A percentile compares a stretch with the other conserved stretches of the same genome.
Evolutionary conservation across 108 stramenopile genomes (phyloP).

Genomic region (Nitzschia putrida): DNA sequence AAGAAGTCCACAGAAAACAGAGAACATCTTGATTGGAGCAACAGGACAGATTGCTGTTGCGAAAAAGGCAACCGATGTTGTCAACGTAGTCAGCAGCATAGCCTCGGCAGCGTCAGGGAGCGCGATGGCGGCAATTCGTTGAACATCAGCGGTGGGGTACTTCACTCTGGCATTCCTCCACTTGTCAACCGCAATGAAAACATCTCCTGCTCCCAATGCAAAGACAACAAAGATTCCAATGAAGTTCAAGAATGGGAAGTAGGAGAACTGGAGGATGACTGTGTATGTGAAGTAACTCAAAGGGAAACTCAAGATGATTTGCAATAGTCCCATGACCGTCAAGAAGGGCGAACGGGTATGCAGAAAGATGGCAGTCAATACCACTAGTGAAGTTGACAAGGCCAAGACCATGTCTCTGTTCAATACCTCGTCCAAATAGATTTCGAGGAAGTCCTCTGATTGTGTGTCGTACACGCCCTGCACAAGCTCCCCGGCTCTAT

Average conservation of each 20-base stretch:
- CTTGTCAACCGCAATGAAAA: slow-evolving; percentile 55
- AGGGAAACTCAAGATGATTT: slow-evolving; percentile 54
- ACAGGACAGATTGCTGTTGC: slow-evolving; percentile 51
- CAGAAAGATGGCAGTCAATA: slow-evolving; percentile 39
- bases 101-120: slow-evolving; percentile 54
- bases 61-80: slow-evolving; percentile 57
- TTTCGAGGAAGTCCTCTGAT: slow-evolving; percentile 38
- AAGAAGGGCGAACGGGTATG: slow-evolving; percentile 54
- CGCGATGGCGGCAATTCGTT: slow-evolving; percentile 48
- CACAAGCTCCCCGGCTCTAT: slow-evolving; percentile 20
- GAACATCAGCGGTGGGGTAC: slow-evolving; percentile 21
- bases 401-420: slow-evolving; percentile 45
- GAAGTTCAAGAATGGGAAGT: slow-evolving; percentile 61
- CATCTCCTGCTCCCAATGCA: slow-evolving; percentile 59
- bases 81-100: slow-evolving; percentile 53
- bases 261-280: slow-evolving; percentile 38
- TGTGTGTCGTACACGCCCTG: slow-evolving; percentile 48
- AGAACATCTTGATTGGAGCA: slow-evolving; percentile 50
- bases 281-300: slow-evolving; percentile 53
- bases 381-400: slow-evolving; percentile 32
- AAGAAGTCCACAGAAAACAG: slow-evolving; percentile 58
- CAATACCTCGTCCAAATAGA: slow-evolving; percentile 31
- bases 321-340: slow-evolving; percentile 41
- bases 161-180: slow-evolving; percentile 48
- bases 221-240: slow-evolving; percentile 61